Conservation (phyloP, 441 rosid species). For the Adansonia madagascariensis region DNA sequence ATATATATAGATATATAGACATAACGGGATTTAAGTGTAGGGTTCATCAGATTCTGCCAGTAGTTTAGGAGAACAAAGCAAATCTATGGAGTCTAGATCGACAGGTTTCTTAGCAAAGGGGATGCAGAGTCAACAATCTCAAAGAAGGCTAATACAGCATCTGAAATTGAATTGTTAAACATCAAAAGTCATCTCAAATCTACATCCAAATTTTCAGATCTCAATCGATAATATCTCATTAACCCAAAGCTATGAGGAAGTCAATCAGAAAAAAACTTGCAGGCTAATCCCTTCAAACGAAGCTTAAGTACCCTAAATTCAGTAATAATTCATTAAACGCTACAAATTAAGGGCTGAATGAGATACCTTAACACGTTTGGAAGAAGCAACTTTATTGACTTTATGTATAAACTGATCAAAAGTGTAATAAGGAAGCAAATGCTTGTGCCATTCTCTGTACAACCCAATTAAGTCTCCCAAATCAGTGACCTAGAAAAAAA, state of each 20-base stretch:
- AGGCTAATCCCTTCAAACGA: neutral
- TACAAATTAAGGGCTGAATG: neutral
- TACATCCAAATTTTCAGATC: neutral
- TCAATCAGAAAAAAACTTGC: neutral
- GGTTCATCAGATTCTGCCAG: neutral
- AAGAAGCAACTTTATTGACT: conserved; percentile 77
- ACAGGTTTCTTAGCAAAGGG: neutral
- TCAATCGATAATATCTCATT: neutral
- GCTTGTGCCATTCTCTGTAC: conserved; percentile 87
- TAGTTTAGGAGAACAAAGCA: neutral
- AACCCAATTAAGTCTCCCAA: conserved; percentile 75
- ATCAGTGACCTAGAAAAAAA: conserved; percentile 57
- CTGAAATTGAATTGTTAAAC: conserved; percentile 1
- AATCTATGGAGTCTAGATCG: neutral
- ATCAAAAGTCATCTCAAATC: neutral
- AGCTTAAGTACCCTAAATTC: neutral
- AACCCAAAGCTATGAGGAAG: neutral
- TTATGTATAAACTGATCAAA: conserved; percentile 84
- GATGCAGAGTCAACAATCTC: neutral
- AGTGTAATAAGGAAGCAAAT: conserved; percentile 76
- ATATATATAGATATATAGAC: neutral
- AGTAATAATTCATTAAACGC: neutral
- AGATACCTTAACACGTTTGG: conserved; percentile 81
- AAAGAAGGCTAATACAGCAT: neutral
- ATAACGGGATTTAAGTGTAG: neutral